Base-by-base conservation (phyloP, 768 basidiomycete genomes). In the Suillus hirtellus region DNA sequence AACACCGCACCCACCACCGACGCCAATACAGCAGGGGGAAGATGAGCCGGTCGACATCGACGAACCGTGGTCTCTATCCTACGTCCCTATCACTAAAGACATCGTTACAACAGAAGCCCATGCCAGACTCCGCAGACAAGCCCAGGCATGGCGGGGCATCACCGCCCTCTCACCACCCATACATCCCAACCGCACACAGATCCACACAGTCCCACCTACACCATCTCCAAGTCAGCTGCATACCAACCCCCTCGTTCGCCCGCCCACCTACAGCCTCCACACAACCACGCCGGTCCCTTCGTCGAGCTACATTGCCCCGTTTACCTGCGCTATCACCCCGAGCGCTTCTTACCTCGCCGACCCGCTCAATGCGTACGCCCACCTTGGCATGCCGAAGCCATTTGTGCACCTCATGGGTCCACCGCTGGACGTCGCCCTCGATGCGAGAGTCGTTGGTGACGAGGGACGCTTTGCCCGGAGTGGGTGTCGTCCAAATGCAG, bases 331-430 rank as follows among this genome's bases (percentile, higher is more conserved):
- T 27, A 83, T 96, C 60, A 81, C 86, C 17, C 87, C 90, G 3
- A 85, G 86, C 21, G 77, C 87, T 0, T 71, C 80, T 1, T 97
- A 97, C 74, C 81, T 93, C 35, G 72, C 80, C 4, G 91, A 95
- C 69, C 90, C 93, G 0, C 82, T 93, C 66, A 96, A 95, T 70
- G 89, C 89, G n/a, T 97, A 96, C 69, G 86, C 88, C 0, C 86
- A 88, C 65, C 80, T 88, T 19, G 94, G 95, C 11, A 84, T 90
- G 77, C 90, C 93, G 38, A 95, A 94, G 70, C 90, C 90, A 0
- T 88, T 86, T 66, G 94, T 96, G 0, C 89, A 93, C 64, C 80
- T 91, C 15, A 72, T 97, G 2, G 90, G 89, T 0, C 86, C 86
- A 0, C 93, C 93, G 0, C 79, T 95, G 58, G 88, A 88, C 64